These are phyloP conservation scores for Dactylellina drechsleri DNA, from an alignment of 2,329 filamentous ascomycete genomes.

Conservation along the genomic window DNA sequence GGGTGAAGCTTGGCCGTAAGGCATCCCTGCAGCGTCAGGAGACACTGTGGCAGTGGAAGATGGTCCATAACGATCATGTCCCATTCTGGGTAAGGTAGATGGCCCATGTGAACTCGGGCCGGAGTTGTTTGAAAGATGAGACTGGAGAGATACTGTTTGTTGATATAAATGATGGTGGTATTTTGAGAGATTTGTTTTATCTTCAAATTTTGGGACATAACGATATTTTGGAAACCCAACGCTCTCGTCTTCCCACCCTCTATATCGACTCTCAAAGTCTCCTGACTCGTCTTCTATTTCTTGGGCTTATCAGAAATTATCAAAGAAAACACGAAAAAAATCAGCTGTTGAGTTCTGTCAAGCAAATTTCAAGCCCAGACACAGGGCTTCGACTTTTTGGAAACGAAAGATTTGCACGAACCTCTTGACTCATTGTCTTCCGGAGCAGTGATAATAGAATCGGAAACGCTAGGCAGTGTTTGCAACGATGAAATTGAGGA, in stretches of 20 bases:
- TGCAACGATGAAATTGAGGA: conserved; percentile 34
- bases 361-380: no score
- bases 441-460: conserved; percentile 25
- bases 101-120: conserved; percentile 10
- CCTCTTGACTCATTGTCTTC: conserved; percentile 31
- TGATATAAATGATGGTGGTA: conserved; percentile 30
- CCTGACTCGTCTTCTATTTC: conserved; percentile 12
- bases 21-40: conserved; percentile 3
- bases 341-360: no score
- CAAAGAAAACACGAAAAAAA: no score
- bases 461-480: conserved; percentile 50
- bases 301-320: conserved; percentile 1
- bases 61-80: conserved; percentile 25
- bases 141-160: background rate
- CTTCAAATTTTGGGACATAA: conserved; percentile 47
- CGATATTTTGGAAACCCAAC: conserved; percentile 35
- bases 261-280: background rate
- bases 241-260: conserved; percentile 13
- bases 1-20: background rate
- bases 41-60: background rate
- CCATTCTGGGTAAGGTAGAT: conserved; percentile 19
- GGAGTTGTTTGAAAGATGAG: background rate
- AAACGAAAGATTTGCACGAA: conserved; percentile 22
- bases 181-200: conserved; percentile 47
- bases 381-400: background rate